Percentiles rank a stretch among this genome's conserved stretches.
These are phyloP conservation scores for Protea cynaroides DNA, from an alignment of 164 flowering plant species.

Conservation along the genomic window DNA sequence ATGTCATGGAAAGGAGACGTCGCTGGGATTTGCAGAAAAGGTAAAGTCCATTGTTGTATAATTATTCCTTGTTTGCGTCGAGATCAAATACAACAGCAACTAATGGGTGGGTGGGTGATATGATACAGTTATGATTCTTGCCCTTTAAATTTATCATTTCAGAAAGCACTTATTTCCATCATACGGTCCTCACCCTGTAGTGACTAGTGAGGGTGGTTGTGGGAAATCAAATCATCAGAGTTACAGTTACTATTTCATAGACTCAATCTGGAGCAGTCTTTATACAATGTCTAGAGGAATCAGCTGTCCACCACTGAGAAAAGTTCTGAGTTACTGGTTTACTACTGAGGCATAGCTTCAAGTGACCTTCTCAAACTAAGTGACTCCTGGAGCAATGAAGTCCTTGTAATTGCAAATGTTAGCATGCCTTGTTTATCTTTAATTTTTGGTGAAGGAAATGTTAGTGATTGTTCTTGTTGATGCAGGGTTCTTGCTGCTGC, in stretches of 20 bases:
- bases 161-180: too few relatives aligned
- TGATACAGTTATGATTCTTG: not conserved
- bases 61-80: not conserved
- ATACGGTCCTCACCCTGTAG: too few relatives aligned
- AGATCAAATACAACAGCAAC: not conserved
- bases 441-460: not conserved
- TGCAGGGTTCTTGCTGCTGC: slow-evolving; percentile 96
- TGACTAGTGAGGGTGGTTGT: too few relatives aligned
- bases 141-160: not conserved
- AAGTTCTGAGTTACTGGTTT: too few relatives aligned
- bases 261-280: too few relatives aligned
- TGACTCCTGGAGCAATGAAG: not conserved
- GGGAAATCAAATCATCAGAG: too few relatives aligned
- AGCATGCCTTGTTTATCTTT: not conserved
- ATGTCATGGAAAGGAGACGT: slow-evolving; percentile 68
- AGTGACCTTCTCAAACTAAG: too few relatives aligned
- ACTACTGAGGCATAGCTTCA: too few relatives aligned
- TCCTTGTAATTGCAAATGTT: not conserved
- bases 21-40: slow-evolving; percentile 68
- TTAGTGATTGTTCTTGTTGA: slow-evolving; percentile 7
- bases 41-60: slow-evolving; percentile 23
- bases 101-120: not conserved
- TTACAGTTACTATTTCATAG: too few relatives aligned
- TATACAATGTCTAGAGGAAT: too few relatives aligned
- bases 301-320: too few relatives aligned